Evolutionary conservation across 1,284 basidiomycete species (phyloP), one percentile per base, ranked within the genome.

Genomic region (Pseudozyma tsukubaensis): DNA sequence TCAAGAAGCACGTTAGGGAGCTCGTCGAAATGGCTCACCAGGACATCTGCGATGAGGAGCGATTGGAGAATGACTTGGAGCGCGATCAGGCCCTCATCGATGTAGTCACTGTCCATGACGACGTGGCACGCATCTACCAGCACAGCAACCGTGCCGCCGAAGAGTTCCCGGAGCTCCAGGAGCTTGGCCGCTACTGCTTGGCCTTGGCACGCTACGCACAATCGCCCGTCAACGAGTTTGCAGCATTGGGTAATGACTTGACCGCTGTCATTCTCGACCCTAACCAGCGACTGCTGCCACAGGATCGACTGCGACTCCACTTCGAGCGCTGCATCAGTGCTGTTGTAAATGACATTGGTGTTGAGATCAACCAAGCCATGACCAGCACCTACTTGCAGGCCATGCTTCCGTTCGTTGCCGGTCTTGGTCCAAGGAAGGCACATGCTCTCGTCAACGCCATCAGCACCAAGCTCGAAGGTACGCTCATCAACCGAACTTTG

Each of bases 341-440:
- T 80, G 88, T 92, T 18, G 92, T 93, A 67, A 97, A 95, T 86
- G 91, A 90, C 78, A 91, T 94, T 69, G 97, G 97, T 24, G 94
- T 99, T 47, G 95, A 98, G 83, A 92, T 99, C 86, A 98, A 99
- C 84, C 91, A 91, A 34, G 93, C 94, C 35, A 90, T 94, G 32
- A 90, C 90, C 2, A 93, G 97, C 85, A 83, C 90, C 1, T 98
- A 98, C 84, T 92, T 95, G 79, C 91, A 92, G 76, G 88, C 91
- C 51, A 89, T 98, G 56, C 88, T 99, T 12, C 94, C 92, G 0
- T 97, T 92, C 81, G 90, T 99, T 36, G 91, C 94, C 76, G 97
- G 97, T 39, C 88, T 99, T 50, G 97, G 97, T 8, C 96, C 94
- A 14, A 90, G 97, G 64, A 99, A 99, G 85, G 93, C 96, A 11